A percentile compares a stretch with the other conserved stretches of the same genome.
Conservation (phyloP, 1,284 basidiomycete genomes). For the Farysia itapuensis region DNA sequence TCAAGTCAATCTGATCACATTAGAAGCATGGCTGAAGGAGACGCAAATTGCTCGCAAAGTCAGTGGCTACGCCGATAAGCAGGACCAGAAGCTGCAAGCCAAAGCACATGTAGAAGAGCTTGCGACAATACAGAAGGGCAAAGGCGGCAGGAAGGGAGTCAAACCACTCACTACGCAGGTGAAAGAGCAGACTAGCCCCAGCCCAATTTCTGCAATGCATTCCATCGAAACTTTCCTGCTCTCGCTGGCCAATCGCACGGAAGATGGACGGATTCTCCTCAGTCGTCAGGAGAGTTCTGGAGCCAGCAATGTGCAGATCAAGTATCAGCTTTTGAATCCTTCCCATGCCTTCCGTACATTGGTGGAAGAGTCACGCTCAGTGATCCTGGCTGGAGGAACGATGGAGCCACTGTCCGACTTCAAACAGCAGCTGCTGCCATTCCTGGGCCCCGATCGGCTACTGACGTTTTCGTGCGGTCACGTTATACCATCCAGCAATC, state of each 20-base stretch:
- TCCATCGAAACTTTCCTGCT: constrained; percentile 81
- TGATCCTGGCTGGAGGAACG: constrained; percentile 90
- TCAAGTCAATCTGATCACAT: constrained; percentile 71
- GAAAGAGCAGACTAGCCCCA: constrained; percentile 2
- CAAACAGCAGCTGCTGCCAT: constrained; percentile 76
- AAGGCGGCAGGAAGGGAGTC: constrained; percentile 1
- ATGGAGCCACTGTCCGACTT: constrained; percentile 97
- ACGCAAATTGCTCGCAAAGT: constrained; percentile 76
- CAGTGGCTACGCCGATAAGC: constrained; percentile 75
- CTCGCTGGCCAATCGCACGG: constrained; percentile 75
- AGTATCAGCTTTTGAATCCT: constrained; percentile 93
- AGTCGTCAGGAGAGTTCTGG: constrained; percentile 1
- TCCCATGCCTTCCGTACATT: constrained; percentile 81
- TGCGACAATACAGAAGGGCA: not conserved
- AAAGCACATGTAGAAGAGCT: constrained; percentile 60
- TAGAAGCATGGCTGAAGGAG: constrained; percentile 78
- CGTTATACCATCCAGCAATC: constrained; percentile 79
- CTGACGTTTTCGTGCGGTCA: constrained; percentile 87
- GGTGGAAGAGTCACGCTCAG: constrained; percentile 74
- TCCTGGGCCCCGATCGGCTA: constrained; percentile 69
- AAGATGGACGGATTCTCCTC: constrained; percentile 66
- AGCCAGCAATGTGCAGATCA: constrained; percentile 67
- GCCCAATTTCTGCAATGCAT: constrained; percentile 75
- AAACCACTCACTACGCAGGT: not conserved
- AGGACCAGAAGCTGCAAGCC: constrained; percentile 64